A percentile compares a stretch with the other conserved stretches of the same genome.
phyloP scores from a whole-genome alignment of 2,329 filamentous ascomycete species.

The Phaeosphaeriaceae sp. region DNA sequence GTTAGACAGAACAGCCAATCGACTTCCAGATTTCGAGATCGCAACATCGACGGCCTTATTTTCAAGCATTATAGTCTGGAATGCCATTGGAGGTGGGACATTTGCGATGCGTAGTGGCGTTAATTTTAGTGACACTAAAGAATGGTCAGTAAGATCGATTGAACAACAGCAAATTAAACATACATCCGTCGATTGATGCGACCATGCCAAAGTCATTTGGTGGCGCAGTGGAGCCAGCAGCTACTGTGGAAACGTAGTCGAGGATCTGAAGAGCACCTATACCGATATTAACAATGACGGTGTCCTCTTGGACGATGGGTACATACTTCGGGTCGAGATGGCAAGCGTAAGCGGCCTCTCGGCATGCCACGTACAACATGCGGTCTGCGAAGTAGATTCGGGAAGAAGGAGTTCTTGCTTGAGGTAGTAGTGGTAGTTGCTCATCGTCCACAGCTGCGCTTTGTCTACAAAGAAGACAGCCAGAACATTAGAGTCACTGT shows the following conservation, averaged over 20 bases:
- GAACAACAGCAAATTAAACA: slow-evolving; percentile 29
- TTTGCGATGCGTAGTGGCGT: slow-evolving; percentile 86
- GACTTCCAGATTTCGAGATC: slow-evolving; percentile 59
- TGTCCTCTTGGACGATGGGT: background rate
- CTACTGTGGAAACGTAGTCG: slow-evolving; percentile 71
- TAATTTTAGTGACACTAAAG: slow-evolving; percentile 72
- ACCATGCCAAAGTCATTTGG: slow-evolving; percentile 82
- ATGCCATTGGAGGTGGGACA: slow-evolving; percentile 90
- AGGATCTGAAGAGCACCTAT: slow-evolving; percentile 62
- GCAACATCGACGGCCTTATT: slow-evolving; percentile 76
- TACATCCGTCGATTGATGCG: slow-evolving; percentile 82
- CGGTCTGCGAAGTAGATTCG: slow-evolving; percentile 19
- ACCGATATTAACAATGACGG: slow-evolving; percentile 1
- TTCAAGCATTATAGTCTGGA: slow-evolving; percentile 73
- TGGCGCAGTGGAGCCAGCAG: slow-evolving; percentile 72
- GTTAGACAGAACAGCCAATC: slow-evolving; percentile 76
- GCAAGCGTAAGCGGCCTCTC: slow-evolving; percentile 79
- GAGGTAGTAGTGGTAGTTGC: slow-evolving; percentile 97
- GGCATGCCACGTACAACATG: slow-evolving; percentile 73
- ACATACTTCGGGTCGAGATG: slow-evolving; percentile 51
- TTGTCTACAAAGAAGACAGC: slow-evolving; percentile 78
- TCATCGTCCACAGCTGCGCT: slow-evolving; percentile 94
- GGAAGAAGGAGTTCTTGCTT: slow-evolving; percentile 78
- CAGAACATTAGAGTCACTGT: slow-evolving; percentile 88
- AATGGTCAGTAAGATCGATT: slow-evolving; percentile 23